Conservation (phyloP, 2,329 filamentous ascomycete species). For the Didymella lethalis region DNA sequence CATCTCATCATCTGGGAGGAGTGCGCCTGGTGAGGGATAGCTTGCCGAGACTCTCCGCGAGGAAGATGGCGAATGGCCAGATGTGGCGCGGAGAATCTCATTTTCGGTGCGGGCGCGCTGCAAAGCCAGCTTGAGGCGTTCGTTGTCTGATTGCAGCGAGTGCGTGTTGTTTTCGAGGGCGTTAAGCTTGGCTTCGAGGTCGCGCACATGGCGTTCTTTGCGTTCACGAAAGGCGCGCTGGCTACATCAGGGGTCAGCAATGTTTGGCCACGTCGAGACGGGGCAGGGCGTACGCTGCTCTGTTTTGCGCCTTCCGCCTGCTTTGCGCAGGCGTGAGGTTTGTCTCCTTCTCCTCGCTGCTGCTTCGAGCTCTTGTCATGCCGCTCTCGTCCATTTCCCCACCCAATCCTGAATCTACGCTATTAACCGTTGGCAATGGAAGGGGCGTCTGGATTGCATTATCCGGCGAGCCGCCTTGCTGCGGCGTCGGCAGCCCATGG, state of each 20-base stretch:
- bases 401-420: conserved; percentile 54
- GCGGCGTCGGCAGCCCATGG: conserved; percentile 38
- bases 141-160: conserved; percentile 80
- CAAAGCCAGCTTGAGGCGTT: conserved; percentile 82
- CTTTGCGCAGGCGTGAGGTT: conserved; percentile 59
- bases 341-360: conserved; percentile 57
- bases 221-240: conserved; percentile 96
- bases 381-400: conserved; percentile 50
- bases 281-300: conserved; percentile 68
- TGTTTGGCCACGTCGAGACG: conserved; percentile 1
- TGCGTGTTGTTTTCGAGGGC: conserved; percentile 77
- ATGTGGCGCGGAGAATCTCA: conserved; percentile 86
- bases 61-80: conserved; percentile 55
- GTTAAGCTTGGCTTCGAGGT: conserved; percentile 86
- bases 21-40: conserved; percentile 52
- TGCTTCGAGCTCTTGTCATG: conserved; percentile 49
- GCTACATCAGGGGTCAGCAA: conserved; percentile 57
- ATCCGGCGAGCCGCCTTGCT: conserved; percentile 45
- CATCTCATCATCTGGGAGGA: conserved; percentile 33
- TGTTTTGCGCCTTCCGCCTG: conserved; percentile 72
- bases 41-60: conserved; percentile 49
- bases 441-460: conserved; percentile 35
- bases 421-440: conserved; percentile 44
- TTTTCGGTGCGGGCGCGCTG: conserved; percentile 89
- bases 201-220: conserved; percentile 92